These are phyloP conservation scores for Calendula officinalis DNA, from an alignment of 129 eudicot species.

Conservation along the genomic window DNA sequence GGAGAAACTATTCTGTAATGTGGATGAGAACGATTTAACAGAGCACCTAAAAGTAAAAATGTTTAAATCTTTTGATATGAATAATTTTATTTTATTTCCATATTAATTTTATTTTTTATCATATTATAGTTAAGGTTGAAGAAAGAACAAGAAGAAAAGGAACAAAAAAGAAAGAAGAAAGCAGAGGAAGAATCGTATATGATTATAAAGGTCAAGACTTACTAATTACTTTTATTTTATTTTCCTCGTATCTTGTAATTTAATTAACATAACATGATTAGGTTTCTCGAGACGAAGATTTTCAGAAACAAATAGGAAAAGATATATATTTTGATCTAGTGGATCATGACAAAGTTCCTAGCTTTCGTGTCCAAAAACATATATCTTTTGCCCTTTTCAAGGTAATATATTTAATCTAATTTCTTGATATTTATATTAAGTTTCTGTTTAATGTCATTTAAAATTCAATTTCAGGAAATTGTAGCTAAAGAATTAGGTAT, in stretches of 20 bases:
- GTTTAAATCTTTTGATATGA: not conserved
- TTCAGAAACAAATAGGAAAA: constrained; percentile 68
- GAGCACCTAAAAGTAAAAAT: constrained; percentile 59
- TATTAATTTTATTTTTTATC: not conserved
- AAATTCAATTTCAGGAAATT: constrained; percentile 10
- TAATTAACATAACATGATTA: constrained; percentile 8
- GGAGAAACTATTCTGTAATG: constrained; percentile 69
- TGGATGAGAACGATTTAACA: constrained; percentile 77
- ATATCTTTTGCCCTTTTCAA: constrained; percentile 57
- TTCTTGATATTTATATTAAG: not conserved
- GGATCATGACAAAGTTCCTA: constrained; percentile 78
- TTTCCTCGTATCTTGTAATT: not conserved
- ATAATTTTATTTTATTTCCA: not conserved
- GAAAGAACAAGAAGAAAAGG: constrained; percentile 75
- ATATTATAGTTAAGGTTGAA: constrained; percentile 54
- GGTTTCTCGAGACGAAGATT: constrained; percentile 85
- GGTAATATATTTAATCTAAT: constrained; percentile 39
- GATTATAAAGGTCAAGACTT: constrained; percentile 33
- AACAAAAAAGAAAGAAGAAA: constrained; percentile 53
- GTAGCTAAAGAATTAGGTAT: constrained; percentile 70
- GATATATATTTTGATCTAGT: constrained; percentile 81
- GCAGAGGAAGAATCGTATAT: constrained; percentile 52
- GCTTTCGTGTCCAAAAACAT: constrained; percentile 75
- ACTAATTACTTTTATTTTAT: not conserved
- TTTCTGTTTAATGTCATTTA: not conserved